Base-by-base conservation (phyloP, 176 grass and related monocot genomes). In the Eremochloa ophiuroides region DNA sequence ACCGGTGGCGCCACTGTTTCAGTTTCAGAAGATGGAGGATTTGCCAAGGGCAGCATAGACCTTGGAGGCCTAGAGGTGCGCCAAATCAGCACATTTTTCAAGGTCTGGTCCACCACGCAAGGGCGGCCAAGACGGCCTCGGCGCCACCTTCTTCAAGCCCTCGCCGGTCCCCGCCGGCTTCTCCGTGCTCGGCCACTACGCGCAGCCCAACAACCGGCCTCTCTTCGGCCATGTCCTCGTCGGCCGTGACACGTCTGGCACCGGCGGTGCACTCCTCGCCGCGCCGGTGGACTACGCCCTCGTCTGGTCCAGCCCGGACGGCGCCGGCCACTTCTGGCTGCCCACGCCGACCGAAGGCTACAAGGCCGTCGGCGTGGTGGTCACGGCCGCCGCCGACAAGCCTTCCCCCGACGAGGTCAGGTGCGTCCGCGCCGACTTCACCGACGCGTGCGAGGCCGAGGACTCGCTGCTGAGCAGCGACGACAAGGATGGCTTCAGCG, bases 391-490 rank as follows among this genome's bases (percentile, higher is more conserved):
- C 9, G 34, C 82, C 2, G 84, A 79, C 0, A 98, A 95, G 80
- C 95, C 92, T 20, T 46, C 86, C 7, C 38, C 59, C 4, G 86
- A 89, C 77, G 85, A 89, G 31, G 58, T 93, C 40, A 14, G 77
- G 40, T 95, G 92, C 39, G 86, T 98, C 66, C 87, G 90, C 55
- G 55, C 79, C 38, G 95, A 98, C 81, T 84, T 93, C 82, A 93
- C 88, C 18, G 95, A 93, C 6, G 41, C 69, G 34, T 78, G 62
- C 26, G 92, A 98, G 95, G 15, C 43, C 14, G 95, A 93, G 39
- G 77, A 83, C 53, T 8, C 67, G 3, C 65, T 98, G 66, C 86
- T 84, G 92, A 26, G 29, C 42, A 80, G 40, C 51, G 88, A 93
- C 51, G 88, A 93, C 69, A 85, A 77, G 84, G 89, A 90, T 41